phyloP scores from a whole-genome alignment of 306 rosid species.

The Prunus campanulata region DNA sequence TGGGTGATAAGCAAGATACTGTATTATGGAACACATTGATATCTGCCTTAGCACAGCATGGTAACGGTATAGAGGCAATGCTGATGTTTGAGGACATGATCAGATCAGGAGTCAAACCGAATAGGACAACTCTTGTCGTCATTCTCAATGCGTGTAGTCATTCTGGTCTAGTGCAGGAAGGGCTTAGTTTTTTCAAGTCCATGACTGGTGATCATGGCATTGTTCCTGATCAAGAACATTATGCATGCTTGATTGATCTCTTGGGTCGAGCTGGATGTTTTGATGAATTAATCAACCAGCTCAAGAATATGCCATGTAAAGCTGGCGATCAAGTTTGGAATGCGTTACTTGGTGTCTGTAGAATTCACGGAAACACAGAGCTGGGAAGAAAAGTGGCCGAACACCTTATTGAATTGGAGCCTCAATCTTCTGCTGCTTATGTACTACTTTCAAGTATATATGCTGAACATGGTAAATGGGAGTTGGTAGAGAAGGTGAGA shows the following conservation, averaged over 20 bases:
- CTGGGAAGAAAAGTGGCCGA: conserved; percentile 60
- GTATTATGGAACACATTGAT: conserved; percentile 79
- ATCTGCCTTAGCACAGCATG: conserved; percentile 65
- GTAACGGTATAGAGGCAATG: conserved; percentile 56
- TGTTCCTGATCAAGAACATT: conserved; percentile 75
- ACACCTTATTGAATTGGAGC: conserved; percentile 54
- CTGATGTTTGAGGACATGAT: conserved; percentile 51
- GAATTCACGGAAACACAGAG: conserved; percentile 48
- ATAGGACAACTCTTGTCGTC: conserved; percentile 53
- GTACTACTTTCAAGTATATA: conserved; percentile 57
- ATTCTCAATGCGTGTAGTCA: conserved; percentile 74
- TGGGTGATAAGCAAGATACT: conserved; percentile 52
- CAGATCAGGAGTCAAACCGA: conserved; percentile 59
- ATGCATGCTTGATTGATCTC: conserved; percentile 68
- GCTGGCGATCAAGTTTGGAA: conserved; percentile 53
- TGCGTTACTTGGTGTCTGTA: conserved; percentile 55
- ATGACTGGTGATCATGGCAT: conserved; percentile 51
- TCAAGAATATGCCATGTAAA: conserved; percentile 46
- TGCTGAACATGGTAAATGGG: conserved; percentile 62
- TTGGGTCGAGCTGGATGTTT: conserved; percentile 59
- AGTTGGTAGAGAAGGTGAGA: conserved; percentile 53
- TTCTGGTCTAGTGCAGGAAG: conserved; percentile 72
- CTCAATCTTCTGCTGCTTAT: conserved; percentile 52
- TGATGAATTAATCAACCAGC: conserved; percentile 41
- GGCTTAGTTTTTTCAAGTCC: conserved; percentile 56